Base-by-base conservation (phyloP, 2,329 filamentous ascomycete genomes). In the Curvularia sp. region DNA sequence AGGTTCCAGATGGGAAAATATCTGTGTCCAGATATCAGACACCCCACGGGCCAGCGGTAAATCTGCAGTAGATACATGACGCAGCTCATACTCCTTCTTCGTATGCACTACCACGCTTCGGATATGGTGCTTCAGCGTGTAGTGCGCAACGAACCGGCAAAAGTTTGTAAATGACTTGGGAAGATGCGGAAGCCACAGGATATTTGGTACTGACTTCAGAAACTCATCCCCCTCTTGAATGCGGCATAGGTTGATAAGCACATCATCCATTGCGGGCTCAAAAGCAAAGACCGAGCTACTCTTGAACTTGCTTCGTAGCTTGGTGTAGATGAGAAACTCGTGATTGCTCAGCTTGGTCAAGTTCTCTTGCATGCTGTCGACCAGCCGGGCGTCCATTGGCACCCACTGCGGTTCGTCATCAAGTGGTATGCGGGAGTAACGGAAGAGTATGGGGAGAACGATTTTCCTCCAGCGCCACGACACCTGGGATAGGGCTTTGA, bases 11-110 rank as follows among this genome's bases (percentile, higher is more conserved):
- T 41, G 53, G 0, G 55, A 44, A 57, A 76, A 77, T 2, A 77
- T 55, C 12, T 66, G 59, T 4, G 56, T 48, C 74, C 74, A 77
- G 20, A 77, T 70, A 3, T 73, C 66, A 5, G 57, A 43, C 6
- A 79, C 55, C 79, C 78, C 88, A 85, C 90, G 67, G 85, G 81
- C 73, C 50, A 80, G 60, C 0, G 76, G 72, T 20, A 61, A 63
- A 43, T 73, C 70, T 4, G 73, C 71, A 2, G 64, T 67, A 2
- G 66, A 49, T 1, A 71, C 63, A 54, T 73, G 67, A 12, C 66
- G 68, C 48, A 70, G 53, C 53, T 65, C 80, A 49, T 78, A 77
- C 52, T 75, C 76, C 49, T 77, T 76, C 54, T 75, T 69, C 7
- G 78, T 79, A 50, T 77, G 72, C 8, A 84, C 72, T 12, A 84